Evolutionary conservation across 2,329 filamentous ascomycete genomes (phyloP), one percentile per base, ranked within the genome.

Genomic region (Alternaria alternata): DNA sequence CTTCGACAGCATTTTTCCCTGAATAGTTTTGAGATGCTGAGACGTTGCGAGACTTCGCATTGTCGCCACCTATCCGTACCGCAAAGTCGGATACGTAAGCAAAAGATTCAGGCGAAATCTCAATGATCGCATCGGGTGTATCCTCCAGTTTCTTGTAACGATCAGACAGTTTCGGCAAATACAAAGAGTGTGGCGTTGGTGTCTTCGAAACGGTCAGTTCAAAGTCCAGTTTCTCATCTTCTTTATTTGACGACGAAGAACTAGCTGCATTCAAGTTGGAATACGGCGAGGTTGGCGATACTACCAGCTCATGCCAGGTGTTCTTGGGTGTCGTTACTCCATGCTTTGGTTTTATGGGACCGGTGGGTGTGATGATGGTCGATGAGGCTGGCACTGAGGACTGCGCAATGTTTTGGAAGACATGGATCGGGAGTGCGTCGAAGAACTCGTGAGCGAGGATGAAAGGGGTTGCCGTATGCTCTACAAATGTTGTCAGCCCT

Each of bases 391-490:
- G 67, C 57, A 76, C 57, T 65, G 66, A 63, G 64, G 74, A 64
- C 81, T 81, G 44, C 2, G 85, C 77, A 51, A 94, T 85, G 14
- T 92, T 90, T 78, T 98, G 91, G 77, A 99, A 99, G 62, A 92
- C 89, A 78, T 99, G 94, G 69, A 99, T 97, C 34, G 95, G 95
- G 0, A 99, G 88, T 3, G 95, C 95, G 70, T 99, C 95, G 81
- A 99, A 99, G 84, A 99, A 98, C 77, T 99, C 95, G 77, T 99
- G 95, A 5, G 95, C 95, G 49, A 98, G 87, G 62, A 99, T 96
- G 78, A 98, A 96, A 1, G 95, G 94, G 22, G 89, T 91, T 74
- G 91, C 91, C 61, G 86, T 84, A 22, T 88, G 80, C 62, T 87
- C 88, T 89, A 67, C 51, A 26, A 12, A n/a, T 18, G 8, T 18